A percentile compares a stretch with the other conserved stretches of the same genome.
These are phyloP conservation scores for Tremella fuciformis DNA, from an alignment of 768 basidiomycete genomes.

Conservation along the genomic window DNA sequence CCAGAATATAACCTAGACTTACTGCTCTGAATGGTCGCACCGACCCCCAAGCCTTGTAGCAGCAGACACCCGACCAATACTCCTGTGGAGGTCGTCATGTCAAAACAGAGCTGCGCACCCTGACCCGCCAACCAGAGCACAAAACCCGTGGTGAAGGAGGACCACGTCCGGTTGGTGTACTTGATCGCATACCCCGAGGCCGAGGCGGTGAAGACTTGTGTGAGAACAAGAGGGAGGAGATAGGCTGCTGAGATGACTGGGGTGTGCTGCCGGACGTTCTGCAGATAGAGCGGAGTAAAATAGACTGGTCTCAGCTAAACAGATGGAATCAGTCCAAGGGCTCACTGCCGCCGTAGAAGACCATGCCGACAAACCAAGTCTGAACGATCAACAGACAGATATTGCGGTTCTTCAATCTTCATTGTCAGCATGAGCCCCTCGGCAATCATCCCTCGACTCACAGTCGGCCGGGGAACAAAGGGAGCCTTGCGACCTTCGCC, in stretches of 20 bases:
- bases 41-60: conserved; percentile 42
- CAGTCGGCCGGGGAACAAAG: conserved; percentile 71
- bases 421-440: conserved; percentile 11
- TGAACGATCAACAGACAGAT: conserved; percentile 54
- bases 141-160: conserved; percentile 37
- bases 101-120: conserved; percentile 32
- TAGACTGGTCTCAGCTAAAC: conserved; percentile 64
- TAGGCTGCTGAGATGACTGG: conserved; percentile 32
- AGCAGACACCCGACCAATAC: conserved; percentile 33
- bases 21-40: conserved; percentile 38
- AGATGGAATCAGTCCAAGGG: conserved; percentile 63
- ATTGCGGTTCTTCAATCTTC: conserved; percentile 26
- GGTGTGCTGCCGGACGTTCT: conserved; percentile 26
- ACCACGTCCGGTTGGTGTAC: conserved; percentile 24
- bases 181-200: conserved; percentile 35
- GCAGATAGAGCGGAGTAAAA: conserved; percentile 29
- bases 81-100: conserved; percentile 13
- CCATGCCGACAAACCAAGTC: conserved; percentile 63
- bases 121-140: conserved; percentile 36
- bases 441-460: neutral
- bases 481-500: conserved; percentile 66
- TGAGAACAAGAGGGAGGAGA: conserved; percentile 36
- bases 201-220: conserved; percentile 26
- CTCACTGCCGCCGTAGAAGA: conserved; percentile 56
- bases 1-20: neutral